Base-by-base conservation (phyloP, 768 basidiomycete species). In the Termitomyces sp. region DNA sequence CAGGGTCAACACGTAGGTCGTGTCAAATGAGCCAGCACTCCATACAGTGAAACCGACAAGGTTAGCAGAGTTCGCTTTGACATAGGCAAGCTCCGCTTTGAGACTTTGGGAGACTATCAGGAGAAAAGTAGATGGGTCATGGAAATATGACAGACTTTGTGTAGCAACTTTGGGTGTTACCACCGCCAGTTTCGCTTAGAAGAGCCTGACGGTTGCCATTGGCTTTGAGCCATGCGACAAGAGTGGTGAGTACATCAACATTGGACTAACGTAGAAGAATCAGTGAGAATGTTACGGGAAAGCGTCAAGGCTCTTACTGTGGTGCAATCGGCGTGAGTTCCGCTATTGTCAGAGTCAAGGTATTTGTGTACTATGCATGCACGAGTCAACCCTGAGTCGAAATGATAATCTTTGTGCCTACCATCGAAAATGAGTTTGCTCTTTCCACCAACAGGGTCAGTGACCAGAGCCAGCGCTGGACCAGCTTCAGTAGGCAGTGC, bases 41-140 rank as follows among this genome's bases (percentile, higher is more conserved):
- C 81, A 83, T 36, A 77, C 72, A 20, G 79, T 71, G 71, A 81
- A 84, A n/a, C 82, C 82, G 38, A 72, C 68, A 45, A 80, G 70
- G 38, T 64, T 74, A 26, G 72, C 71, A 55, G 75, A 76, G 58
- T 76, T 71, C 9, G 66, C 65, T 62, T 79, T 77, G 49, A 83
- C 71, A 63, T 71, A 81, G 1, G 76, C 73, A 22, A 84, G 73
- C 57, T 79, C 72, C 38, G 70, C 61, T 10, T 67, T 68, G 14
- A 84, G 66, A 55, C 77, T 78, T 54, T 32, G 18, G 20, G 28
- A 14, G 16, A 13, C 49, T 10, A 49, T 48, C 22, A 58, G 41
- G 13, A 30, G 9, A 30, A 50, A 26, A 38, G 36, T n/a, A 49
- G 35, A 46, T n/a, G 35, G 40, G 13, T 11, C 48, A 16, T 18